Evolutionary conservation across 106 monocot genomes (phyloP), one percentile per base, ranked within the genome.

Genomic region (Acanthochlamys bracteata): DNA sequence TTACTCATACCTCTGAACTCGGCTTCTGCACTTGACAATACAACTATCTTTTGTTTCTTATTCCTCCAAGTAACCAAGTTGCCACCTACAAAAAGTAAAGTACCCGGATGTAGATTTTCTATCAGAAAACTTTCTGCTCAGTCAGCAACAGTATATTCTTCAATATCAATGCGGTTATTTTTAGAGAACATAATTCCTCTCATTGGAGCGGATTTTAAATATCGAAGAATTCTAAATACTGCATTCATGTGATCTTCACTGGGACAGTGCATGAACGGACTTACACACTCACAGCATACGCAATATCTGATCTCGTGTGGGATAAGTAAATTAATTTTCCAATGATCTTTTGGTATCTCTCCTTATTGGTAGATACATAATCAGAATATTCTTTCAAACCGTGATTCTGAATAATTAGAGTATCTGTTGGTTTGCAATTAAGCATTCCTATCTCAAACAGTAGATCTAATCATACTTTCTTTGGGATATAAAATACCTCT

Each of bases 51-150:
- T 47, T 47, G 20, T 46, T 64, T 20, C 43, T 64, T 64, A 46
- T 42, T 64, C 24, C 46, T 64, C 42, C 42, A 64, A 20, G 42
- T 47, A 17, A 64, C 64, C 8, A 64, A 22, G 20, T 64, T 64
- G 8, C 64, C 64, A 10, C 64, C 46, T 10, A 64, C 46, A 64
- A 64, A n/a, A 64, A 6, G 6, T 33, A 33, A 33, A 33, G 6
- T 33, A 33, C 6, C 33, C 33, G 1, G 33, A 33, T 33, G 33
- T 33, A 33, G 33, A 33, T 33, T 6, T 33, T 6, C 33, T 33
- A 33, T 33, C 33, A 33, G 6, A 33, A 33, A 33, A 33, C 33
- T 33, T 33, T 33, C 33, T 33, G 33, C 33, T 6, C 33, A 33
- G 21, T 64, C 46, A 13, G 45, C 43, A 64, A 45, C 7, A 16